phyloP scores from a whole-genome alignment of 1,139 yeast genomes.

The Yamadazyma sp. region DNA sequence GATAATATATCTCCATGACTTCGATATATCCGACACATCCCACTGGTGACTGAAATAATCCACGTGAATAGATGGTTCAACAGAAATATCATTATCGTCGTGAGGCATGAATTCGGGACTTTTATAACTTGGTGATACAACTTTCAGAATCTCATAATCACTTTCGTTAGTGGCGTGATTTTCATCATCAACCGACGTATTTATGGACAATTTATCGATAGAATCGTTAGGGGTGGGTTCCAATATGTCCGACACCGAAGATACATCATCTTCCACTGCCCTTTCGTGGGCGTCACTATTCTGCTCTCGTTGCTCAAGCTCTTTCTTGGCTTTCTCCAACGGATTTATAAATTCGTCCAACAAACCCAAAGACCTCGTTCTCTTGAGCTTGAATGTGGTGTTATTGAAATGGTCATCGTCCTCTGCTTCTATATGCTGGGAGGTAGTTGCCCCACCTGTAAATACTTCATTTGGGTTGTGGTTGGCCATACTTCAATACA shows the following conservation, averaged over 20 bases:
- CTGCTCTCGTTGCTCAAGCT: background rate
- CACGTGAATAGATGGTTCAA: constrained; percentile 86
- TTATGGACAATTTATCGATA: constrained; percentile 3
- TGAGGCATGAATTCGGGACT: constrained; percentile 56
- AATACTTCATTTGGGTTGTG: constrained; percentile 33
- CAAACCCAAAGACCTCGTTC: constrained; percentile 82
- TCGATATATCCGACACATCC: constrained; percentile 91
- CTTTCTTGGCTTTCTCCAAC: constrained; percentile 15
- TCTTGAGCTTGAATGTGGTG: constrained; percentile 72
- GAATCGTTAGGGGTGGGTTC: constrained; percentile 1
- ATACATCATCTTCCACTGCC: background rate
- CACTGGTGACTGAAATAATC: constrained; percentile 94
- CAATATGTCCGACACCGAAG: background rate
- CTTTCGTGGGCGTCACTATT: too few relatives aligned
- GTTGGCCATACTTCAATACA: constrained; percentile 8
- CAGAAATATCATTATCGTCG: constrained; percentile 80
- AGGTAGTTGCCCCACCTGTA: constrained; percentile 51
- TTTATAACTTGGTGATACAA: constrained; percentile 9
- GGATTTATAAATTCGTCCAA: constrained; percentile 67
- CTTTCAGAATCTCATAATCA: background rate
- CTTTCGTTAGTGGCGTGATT: constrained; percentile 1
- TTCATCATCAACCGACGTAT: constrained; percentile 3
- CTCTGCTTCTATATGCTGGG: constrained; percentile 66
- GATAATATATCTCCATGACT: constrained; percentile 93
- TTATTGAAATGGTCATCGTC: constrained; percentile 71